Conservation (phyloP, 495 filamentous ascomycete genomes). For the Hyaloscypha finlandica region DNA sequence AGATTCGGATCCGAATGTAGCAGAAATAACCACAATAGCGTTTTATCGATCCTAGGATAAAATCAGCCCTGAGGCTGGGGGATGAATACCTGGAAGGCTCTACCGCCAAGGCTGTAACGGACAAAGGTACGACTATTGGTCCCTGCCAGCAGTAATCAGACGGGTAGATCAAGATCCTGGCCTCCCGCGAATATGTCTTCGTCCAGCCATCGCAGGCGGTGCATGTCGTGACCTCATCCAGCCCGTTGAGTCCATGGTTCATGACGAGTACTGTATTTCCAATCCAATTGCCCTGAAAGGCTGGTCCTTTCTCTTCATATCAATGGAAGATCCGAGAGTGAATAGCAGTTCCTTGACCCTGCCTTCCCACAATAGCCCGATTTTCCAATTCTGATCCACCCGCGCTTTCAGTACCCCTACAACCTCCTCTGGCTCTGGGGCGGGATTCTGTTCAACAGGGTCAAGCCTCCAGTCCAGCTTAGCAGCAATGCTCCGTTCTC, state of each 20-base stretch:
- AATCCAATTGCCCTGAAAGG: conserved; percentile 77
- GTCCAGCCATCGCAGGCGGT: not conserved
- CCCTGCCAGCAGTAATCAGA: not conserved
- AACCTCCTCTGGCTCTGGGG: conserved; percentile 57
- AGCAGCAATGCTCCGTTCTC: conserved; percentile 52
- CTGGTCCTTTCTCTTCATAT: conserved; percentile 69
- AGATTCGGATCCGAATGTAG: no score
- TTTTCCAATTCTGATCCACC: conserved; percentile 79
- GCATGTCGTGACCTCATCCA: not conserved
- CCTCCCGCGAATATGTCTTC: not conserved
- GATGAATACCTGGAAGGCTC: not conserved
- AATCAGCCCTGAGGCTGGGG: not conserved
- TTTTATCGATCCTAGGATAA: no score
- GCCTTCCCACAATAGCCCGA: conserved; percentile 92
- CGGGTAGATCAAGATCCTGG: not conserved
- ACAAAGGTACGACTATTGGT: not conserved
- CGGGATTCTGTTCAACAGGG: conserved; percentile 27
- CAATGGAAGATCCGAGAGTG: conserved; percentile 79
- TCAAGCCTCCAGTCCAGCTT: conserved; percentile 58
- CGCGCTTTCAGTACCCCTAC: conserved; percentile 88
- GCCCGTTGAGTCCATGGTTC: conserved; percentile 35
- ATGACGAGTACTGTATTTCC: conserved; percentile 91
- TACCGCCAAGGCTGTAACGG: not conserved
- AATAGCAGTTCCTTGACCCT: conserved; percentile 90
- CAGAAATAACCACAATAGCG: no score